Base-by-base conservation (phyloP, 1,139 yeast genomes). In the Debaryomyces udenii region DNA sequence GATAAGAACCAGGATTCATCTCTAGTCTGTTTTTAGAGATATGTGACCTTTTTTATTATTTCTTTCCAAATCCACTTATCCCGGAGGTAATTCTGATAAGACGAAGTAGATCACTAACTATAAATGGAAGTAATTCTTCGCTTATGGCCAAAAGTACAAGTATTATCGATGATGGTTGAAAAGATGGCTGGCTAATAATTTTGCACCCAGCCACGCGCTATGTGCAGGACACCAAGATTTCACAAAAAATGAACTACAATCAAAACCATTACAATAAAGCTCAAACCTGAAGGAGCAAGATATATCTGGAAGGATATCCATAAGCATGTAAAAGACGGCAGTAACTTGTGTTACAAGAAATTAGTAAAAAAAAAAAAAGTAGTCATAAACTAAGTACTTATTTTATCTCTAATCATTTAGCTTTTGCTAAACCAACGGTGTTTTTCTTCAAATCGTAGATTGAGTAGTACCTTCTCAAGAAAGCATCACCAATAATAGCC, bases 401-500 rank as follows among this genome's bases (percentile, higher is more conserved):
- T 6, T 22, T 7, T 9, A 18, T 15, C 10, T 23, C 30, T 18
- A 33, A 15, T 57, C 65, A 80, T 49, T 70, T 73, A 48, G 91
- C 81, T 50, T 68, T 68, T 38, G 98, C 99, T 66, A 93, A 83
- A 56, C 98, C 98, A 57, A 93, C 96, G 38, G 96, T 93, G 64
- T 90, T 76, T 66, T 83, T 82, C 61, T 87, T 89, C 59, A 90
- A 67, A 65, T 93, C 98, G 68, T 93, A 93, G 55, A 93, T 80
- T 28, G 97, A 88, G 78, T 93, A 93, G 75, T 83, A 91, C 62
- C 77, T 86, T 76, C 99, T 88, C 69, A 93, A 80, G 85, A 93
- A 93, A 13, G 97, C 94, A 63, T 93, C 99, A 62, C 99, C 99
- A 54, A 93, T 74, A 60, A 93, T 91, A 45, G 97, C 96, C 70